Evolutionary conservation across 306 rosid genomes (phyloP).

Genomic region (Medicago ruthenica): DNA sequence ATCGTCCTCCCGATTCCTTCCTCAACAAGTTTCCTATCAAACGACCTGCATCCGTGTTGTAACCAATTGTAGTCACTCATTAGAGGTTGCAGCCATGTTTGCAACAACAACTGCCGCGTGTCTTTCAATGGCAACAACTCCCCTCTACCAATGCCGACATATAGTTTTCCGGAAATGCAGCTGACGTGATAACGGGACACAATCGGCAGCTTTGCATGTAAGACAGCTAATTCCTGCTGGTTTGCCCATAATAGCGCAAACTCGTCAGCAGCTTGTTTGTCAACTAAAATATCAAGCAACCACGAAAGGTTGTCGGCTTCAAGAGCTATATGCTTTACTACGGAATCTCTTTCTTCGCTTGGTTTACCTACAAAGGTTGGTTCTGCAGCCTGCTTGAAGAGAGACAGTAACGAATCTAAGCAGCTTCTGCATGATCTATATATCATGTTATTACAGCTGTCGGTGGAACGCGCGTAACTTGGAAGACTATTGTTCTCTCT

Average conservation of each 20-base stretch:
- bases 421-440: constrained; percentile 73
- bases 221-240: constrained; percentile 78
- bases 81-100: constrained; percentile 93
- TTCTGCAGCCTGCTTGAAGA: constrained; percentile 77
- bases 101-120: constrained; percentile 68
- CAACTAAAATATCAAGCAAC: constrained; percentile 88
- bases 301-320: constrained; percentile 88
- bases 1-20: constrained; percentile 98
- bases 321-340: constrained; percentile 68
- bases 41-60: constrained; percentile 86
- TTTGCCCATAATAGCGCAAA: constrained; percentile 81
- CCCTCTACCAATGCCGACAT: constrained; percentile 88
- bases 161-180: constrained; percentile 77
- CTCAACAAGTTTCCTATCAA: constrained; percentile 89
- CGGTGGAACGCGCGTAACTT: constrained; percentile 56
- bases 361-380: constrained; percentile 48
- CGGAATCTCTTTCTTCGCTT: constrained; percentile 51
- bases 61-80: constrained; percentile 92
- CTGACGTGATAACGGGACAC: constrained; percentile 79
- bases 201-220: constrained; percentile 64
- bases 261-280: constrained; percentile 84
- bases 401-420: constrained; percentile 59
- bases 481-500: constrained; percentile 74
- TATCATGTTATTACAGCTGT: constrained; percentile 66
- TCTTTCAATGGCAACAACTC: constrained; percentile 82